A percentile compares a stretch with the other conserved stretches of the same genome.
Conservation (phyloP, 176 grass and related monocot genomes). For the Pontederia crassipes region DNA sequence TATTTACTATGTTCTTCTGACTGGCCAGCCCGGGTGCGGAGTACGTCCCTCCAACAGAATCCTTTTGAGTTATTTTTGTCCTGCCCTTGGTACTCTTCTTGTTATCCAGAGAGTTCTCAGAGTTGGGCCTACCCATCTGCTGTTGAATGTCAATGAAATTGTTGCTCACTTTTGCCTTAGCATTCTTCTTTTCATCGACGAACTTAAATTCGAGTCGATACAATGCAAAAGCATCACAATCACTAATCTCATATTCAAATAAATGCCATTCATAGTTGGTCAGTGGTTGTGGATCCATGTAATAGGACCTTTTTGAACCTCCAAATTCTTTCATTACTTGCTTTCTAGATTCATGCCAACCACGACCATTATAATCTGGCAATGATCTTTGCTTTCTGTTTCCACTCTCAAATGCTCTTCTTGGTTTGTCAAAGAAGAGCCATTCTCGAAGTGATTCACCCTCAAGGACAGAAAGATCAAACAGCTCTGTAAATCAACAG, state of each 20-base stretch:
- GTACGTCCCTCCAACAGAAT: constrained; percentile 21
- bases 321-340: constrained; percentile 78
- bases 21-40: constrained; percentile 21
- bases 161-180: constrained; percentile 44
- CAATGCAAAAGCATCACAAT: constrained; percentile 58
- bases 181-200: constrained; percentile 52
- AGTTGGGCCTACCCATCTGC: constrained; percentile 54
- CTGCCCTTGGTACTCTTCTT: constrained; percentile 49
- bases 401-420: constrained; percentile 90
- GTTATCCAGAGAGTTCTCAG: constrained; percentile 56
- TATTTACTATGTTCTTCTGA: constrained; percentile 25
- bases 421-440: constrained; percentile 92
- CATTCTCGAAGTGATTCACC: constrained; percentile 93
- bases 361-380: constrained; percentile 81
- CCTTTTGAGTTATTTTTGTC: constrained; percentile 41
- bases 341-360: constrained; percentile 96
- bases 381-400: constrained; percentile 80
- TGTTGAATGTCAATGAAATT: constrained; percentile 51
- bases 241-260: constrained; percentile 81
- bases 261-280: constrained; percentile 74
- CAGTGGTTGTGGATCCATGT: constrained; percentile 89
- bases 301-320: constrained; percentile 80
- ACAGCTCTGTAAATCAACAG: constrained; percentile 58
- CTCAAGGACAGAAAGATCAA: constrained; percentile 68
- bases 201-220: constrained; percentile 78